Evolutionary conservation across 345 rosid species (phyloP).

Genomic region (Eutrema japonicum): DNA sequence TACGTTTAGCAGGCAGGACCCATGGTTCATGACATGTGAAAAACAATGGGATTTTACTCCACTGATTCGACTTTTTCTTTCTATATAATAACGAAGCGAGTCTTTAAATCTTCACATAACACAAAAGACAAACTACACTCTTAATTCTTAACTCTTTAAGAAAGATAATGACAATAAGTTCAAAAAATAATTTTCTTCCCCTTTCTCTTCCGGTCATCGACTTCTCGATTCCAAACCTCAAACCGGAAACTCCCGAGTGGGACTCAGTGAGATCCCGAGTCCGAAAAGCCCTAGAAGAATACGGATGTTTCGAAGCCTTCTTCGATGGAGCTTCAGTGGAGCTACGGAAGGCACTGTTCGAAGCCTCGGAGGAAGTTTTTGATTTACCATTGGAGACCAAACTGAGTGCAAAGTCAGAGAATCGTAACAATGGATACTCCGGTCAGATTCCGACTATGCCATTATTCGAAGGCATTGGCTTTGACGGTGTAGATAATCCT

Average conservation of each 20-base stretch:
- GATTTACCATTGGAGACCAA: conserved; percentile 53
- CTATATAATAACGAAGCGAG: background rate
- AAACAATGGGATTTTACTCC: background rate
- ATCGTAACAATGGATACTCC: background rate
- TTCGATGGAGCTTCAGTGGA: conserved; percentile 50
- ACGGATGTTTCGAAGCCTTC: conserved; percentile 64
- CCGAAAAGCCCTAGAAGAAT: conserved; percentile 54
- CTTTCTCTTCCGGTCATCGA: conserved; percentile 51
- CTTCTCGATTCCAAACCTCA: conserved; percentile 43
- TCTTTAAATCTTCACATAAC: background rate
- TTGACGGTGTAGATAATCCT: conserved; percentile 19
- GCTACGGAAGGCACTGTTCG: conserved; percentile 42
- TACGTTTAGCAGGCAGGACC: background rate
- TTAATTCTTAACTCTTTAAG: background rate
- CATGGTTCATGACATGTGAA: background rate
- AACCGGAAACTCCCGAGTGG: conserved; percentile 52
- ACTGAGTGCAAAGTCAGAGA: conserved; percentile 38
- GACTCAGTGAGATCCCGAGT: conserved; percentile 44
- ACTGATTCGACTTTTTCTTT: background rate
- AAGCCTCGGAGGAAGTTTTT: conserved; percentile 52
- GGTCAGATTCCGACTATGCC: background rate
- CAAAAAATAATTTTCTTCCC: background rate
- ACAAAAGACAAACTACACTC: conserved; percentile 2
- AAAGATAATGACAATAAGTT: background rate
- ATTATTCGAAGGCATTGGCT: background rate